A percentile compares a stretch with the other conserved stretches of the same genome.
Evolutionary conservation across 2,329 filamentous ascomycete species (phyloP).

Genomic region (Alternaria angustiovoidea): DNA sequence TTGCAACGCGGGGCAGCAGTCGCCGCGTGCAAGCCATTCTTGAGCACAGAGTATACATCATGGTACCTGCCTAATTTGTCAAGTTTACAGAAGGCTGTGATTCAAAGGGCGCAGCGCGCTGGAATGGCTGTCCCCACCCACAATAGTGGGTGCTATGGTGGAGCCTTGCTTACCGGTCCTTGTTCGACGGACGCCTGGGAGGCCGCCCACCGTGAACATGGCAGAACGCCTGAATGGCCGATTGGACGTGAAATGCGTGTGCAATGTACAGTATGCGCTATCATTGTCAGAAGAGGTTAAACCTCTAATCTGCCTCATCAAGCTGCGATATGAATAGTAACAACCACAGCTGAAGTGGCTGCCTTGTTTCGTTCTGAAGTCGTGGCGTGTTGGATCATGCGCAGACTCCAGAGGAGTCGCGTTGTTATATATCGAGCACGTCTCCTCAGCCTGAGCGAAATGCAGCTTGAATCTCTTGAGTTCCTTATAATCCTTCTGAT

Average conservation of each 20-base stretch:
- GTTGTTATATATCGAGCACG: slow-evolving; percentile 21
- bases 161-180: neutral
- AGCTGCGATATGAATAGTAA: slow-evolving; percentile 17
- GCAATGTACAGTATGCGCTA: slow-evolving; percentile 1
- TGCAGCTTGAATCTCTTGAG: too few relatives aligned
- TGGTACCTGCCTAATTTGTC: neutral
- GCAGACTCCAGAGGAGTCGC: slow-evolving; percentile 9
- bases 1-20: slow-evolving; percentile 11
- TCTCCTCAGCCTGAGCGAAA: neutral
- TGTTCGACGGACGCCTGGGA: slow-evolving; percentile 11
- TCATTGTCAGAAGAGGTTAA: slow-evolving; percentile 1
- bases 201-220: slow-evolving; percentile 9
- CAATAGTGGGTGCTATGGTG: neutral
- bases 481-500: neutral
- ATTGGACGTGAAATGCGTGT: neutral
- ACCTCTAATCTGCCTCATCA: slow-evolving; percentile 35
- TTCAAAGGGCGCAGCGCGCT: neutral
- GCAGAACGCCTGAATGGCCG: slow-evolving; percentile 1
- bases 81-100: neutral
- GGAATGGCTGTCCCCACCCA: neutral
- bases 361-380: slow-evolving; percentile 28
- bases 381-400: slow-evolving; percentile 11
- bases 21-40: neutral
- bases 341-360: slow-evolving; percentile 27
- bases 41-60: neutral